phyloP scores from a whole-genome alignment of 768 basidiomycete genomes.

The Phanerochaete carnosa region DNA sequence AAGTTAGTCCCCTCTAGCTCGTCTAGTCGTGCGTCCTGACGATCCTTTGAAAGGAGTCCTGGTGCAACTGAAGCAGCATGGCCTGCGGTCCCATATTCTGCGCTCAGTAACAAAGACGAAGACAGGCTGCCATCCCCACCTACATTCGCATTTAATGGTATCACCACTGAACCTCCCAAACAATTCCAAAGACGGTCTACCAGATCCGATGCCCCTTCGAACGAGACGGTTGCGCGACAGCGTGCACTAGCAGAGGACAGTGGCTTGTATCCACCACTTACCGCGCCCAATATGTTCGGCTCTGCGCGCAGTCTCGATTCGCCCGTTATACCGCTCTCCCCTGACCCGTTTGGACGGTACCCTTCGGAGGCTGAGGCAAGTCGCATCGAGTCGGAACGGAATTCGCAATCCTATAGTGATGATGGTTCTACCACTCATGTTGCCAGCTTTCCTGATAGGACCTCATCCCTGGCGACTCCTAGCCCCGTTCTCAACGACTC shows the following conservation, averaged over 20 bases:
- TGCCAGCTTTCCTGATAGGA: background rate
- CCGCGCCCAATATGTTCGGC: conserved; percentile 25
- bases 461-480: conserved; percentile 8
- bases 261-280: conserved; percentile 40
- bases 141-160: conserved; percentile 62
- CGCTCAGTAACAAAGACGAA: conserved; percentile 23
- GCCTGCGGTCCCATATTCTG: conserved; percentile 46
- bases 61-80: conserved; percentile 20
- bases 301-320: conserved; percentile 34
- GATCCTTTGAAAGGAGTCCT: conserved; percentile 14
- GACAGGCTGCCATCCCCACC: conserved; percentile 52
- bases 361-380: conserved; percentile 37
- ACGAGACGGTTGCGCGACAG: conserved; percentile 40
- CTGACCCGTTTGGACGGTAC: conserved; percentile 78
- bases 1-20: conserved; percentile 8
- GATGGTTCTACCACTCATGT: background rate
- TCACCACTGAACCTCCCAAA: conserved; percentile 58
- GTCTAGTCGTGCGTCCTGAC: background rate
- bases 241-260: conserved; percentile 49
- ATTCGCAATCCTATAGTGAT: conserved; percentile 3
- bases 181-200: conserved; percentile 22
- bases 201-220: conserved; percentile 38
- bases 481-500: conserved; percentile 12
- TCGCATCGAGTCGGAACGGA: background rate
- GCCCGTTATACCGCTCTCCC: conserved; percentile 77